phyloP scores from a whole-genome alignment of 2,329 filamentous ascomycete genomes.

The Orbilia javanica region DNA sequence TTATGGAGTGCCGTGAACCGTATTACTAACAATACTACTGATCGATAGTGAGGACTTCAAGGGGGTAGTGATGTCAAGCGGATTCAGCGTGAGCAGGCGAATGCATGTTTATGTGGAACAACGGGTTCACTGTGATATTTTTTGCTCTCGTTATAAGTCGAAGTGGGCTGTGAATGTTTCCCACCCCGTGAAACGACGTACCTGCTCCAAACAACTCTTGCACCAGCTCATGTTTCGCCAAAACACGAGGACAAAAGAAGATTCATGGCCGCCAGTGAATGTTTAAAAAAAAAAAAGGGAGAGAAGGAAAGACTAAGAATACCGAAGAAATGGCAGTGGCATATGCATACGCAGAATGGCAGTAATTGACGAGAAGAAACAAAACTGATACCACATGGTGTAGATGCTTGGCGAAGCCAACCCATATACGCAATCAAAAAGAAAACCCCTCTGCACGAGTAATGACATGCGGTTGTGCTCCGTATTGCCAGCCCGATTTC shows the following conservation, averaged over 20 bases:
- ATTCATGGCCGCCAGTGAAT: conserved; percentile 13
- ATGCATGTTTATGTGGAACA: neutral
- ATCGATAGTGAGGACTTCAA: conserved; percentile 1
- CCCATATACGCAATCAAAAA: neutral
- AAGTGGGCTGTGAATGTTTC: conserved; percentile 36
- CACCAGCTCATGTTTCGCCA: conserved; percentile 57
- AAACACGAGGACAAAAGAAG: conserved; percentile 34
- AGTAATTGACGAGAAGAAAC: conserved; percentile 38
- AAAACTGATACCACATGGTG: conserved; percentile 6
- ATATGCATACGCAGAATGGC: too few relatives aligned
- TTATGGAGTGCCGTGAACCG: conserved; percentile 8
- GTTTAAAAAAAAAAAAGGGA: too few relatives aligned
- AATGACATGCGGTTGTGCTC: conserved; percentile 35
- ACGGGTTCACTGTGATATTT: neutral
- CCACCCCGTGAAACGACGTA: conserved; percentile 50
- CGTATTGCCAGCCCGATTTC: conserved; percentile 21
- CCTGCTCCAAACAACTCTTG: conserved; percentile 51
- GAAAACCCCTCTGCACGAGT: conserved; percentile 25
- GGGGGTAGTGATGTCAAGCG: conserved; percentile 42
- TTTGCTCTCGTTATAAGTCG: neutral
- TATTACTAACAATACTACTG: neutral
- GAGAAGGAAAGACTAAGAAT: neutral
- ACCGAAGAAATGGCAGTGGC: conserved; percentile 2
- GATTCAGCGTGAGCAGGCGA: neutral
- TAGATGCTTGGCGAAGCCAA: conserved; percentile 7